These are phyloP conservation scores for Vitis hybrid DNA, from an alignment of 177 flowering plant genomes.

Conservation along the genomic window DNA sequence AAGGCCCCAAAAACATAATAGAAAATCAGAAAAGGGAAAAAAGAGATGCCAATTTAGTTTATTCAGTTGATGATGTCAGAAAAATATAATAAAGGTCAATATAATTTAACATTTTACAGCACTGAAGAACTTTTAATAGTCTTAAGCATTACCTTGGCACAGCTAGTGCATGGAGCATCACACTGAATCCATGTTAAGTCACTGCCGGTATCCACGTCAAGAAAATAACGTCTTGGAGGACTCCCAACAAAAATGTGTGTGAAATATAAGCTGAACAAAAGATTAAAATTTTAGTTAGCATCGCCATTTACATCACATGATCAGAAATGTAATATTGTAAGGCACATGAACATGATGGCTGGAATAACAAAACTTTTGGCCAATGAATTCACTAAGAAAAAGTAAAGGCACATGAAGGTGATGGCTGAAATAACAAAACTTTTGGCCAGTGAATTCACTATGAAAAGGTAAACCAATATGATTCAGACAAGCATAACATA, in stretches of 20 bases:
- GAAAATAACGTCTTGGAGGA: slow-evolving; percentile 67
- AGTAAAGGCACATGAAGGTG: neutral
- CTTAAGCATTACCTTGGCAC: slow-evolving; percentile 58
- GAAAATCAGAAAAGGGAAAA: neutral
- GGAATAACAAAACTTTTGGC: too few relatives aligned
- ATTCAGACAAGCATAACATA: neutral
- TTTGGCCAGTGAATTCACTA: neutral
- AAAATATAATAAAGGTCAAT: neutral
- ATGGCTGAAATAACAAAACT: neutral
- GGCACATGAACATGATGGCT: neutral
- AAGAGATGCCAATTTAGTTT: neutral
- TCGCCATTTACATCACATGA: neutral
- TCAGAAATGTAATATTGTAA: neutral
- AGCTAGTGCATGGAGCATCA: slow-evolving; percentile 84
- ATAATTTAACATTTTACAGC: neutral
- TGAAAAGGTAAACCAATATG: neutral
- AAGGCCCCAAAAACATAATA: neutral
- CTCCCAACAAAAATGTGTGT: slow-evolving; percentile 54
- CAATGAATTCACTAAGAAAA: neutral
- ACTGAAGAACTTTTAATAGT: neutral
- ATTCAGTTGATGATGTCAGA: neutral
- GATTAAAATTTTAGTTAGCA: neutral
- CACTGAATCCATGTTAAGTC: slow-evolving; percentile 89
- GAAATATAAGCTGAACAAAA: slow-evolving; percentile 55
- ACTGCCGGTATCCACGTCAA: slow-evolving; percentile 88